Conservation (phyloP, 768 basidiomycete genomes). For the Russula olivacea region DNA sequence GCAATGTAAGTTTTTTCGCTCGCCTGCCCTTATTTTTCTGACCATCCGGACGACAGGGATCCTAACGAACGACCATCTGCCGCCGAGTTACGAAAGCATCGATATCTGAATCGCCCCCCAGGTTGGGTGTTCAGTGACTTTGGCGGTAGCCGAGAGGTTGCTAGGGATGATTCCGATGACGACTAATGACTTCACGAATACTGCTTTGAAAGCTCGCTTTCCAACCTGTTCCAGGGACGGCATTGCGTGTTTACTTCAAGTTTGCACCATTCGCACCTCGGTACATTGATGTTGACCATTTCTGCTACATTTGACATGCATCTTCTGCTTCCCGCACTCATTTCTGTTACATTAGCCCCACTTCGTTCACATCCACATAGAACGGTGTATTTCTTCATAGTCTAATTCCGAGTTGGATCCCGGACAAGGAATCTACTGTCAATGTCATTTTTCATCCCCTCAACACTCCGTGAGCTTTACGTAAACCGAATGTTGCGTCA, state of each 20-base stretch:
- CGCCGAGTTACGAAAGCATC: conserved; percentile 70
- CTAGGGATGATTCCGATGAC: conserved; percentile 15
- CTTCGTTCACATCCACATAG: conserved; percentile 20
- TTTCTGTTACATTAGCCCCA: conserved; percentile 23
- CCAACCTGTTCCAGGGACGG: neutral
- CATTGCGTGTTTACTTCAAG: conserved; percentile 4
- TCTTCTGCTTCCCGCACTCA: conserved; percentile 22
- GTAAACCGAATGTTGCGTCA: neutral
- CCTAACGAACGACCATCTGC: conserved; percentile 80
- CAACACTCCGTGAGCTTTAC: neutral
- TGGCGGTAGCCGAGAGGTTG: conserved; percentile 34
- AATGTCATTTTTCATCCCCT: neutral
- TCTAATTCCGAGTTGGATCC: conserved; percentile 17
- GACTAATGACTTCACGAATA: conserved; percentile 23
- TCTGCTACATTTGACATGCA: conserved; percentile 25
- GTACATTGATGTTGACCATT: conserved; percentile 21
- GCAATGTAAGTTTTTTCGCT: conserved; percentile 55
- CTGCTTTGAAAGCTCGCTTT: conserved; percentile 17
- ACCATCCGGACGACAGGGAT: conserved; percentile 42
- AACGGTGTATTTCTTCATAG: conserved; percentile 21
- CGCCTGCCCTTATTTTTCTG: neutral
- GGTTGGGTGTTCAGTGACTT: conserved; percentile 70
- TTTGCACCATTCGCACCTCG: conserved; percentile 5
- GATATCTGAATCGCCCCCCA: conserved; percentile 64
- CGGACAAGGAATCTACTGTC: neutral